These are phyloP conservation scores for Chimonanthus praecox DNA, from an alignment of 164 flowering plant species.

Conservation along the genomic window DNA sequence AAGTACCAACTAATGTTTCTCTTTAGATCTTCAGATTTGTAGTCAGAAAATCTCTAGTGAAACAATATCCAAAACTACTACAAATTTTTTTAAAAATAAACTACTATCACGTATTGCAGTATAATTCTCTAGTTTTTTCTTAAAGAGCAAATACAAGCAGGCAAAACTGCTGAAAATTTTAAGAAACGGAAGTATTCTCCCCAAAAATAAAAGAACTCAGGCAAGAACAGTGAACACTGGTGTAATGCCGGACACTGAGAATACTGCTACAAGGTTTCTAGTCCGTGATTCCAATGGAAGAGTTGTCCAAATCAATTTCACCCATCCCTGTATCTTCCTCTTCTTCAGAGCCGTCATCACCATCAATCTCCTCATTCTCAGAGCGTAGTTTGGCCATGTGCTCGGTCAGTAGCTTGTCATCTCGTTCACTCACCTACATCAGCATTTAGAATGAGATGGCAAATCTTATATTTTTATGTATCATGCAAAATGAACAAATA, in stretches of 20 bases:
- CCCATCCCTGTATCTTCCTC: slow-evolving; percentile 98
- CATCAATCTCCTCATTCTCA: slow-evolving; percentile 68
- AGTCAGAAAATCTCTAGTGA: no score
- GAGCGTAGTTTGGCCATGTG: slow-evolving; percentile 59
- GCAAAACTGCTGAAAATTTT: neutral
- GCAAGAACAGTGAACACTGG: slow-evolving; percentile 8
- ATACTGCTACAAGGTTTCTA: slow-evolving; percentile 4
- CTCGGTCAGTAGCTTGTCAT: slow-evolving; percentile 77
- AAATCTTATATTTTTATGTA: neutral
- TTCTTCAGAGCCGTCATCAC: slow-evolving; percentile 81
- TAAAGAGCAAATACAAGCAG: no score
- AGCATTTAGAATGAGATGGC: neutral
- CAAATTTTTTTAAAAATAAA: no score
- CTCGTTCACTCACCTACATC: slow-evolving; percentile 87
- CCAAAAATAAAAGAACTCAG: slow-evolving; percentile 1
- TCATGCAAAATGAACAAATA: neutral
- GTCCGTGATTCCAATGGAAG: slow-evolving; percentile 34
- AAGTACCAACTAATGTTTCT: no score
- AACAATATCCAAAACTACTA: no score
- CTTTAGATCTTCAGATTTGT: no score
- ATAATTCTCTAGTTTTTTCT: neutral
- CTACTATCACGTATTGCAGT: no score
- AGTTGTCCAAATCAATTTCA: slow-evolving; percentile 61
- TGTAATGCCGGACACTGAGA: neutral
- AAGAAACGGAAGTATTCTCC: slow-evolving; percentile 6